Conservation (phyloP, 306 rosid species). For the Rosa chinensis region DNA sequence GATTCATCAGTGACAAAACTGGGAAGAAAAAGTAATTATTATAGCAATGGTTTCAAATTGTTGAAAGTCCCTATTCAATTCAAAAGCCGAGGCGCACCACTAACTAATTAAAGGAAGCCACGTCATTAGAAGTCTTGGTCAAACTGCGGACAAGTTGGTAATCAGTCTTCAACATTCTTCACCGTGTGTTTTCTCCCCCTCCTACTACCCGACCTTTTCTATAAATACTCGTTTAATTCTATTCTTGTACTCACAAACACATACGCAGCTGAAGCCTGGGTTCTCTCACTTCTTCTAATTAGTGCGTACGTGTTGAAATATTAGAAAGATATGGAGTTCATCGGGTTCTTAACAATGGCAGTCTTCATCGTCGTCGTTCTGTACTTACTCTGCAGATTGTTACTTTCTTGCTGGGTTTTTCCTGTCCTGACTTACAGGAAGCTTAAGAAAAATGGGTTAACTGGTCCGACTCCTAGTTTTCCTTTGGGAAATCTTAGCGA, state of each 20-base stretch:
- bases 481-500: conserved; percentile 76
- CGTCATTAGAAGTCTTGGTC: neutral
- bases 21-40: neutral
- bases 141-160: neutral
- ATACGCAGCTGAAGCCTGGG: neutral
- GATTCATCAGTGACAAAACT: neutral
- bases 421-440: conserved; percentile 42
- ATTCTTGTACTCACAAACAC: neutral
- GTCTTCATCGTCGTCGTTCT: conserved; percentile 14
- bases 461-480: conserved; percentile 73
- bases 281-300: neutral
- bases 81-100: neutral
- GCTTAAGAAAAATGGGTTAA: conserved; percentile 61
- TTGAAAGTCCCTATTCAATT: neutral
- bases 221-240: neutral
- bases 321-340: neutral
- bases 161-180: neutral
- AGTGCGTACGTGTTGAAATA: neutral
- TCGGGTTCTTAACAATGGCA: neutral
- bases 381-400: conserved; percentile 27
- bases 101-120: neutral
- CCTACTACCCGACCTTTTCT: neutral
- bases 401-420: conserved; percentile 60
- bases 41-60: neutral
- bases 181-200: neutral